These are phyloP conservation scores for Trichoderma orchidacearum DNA, from an alignment of 495 filamentous ascomycete species.

Conservation along the genomic window DNA sequence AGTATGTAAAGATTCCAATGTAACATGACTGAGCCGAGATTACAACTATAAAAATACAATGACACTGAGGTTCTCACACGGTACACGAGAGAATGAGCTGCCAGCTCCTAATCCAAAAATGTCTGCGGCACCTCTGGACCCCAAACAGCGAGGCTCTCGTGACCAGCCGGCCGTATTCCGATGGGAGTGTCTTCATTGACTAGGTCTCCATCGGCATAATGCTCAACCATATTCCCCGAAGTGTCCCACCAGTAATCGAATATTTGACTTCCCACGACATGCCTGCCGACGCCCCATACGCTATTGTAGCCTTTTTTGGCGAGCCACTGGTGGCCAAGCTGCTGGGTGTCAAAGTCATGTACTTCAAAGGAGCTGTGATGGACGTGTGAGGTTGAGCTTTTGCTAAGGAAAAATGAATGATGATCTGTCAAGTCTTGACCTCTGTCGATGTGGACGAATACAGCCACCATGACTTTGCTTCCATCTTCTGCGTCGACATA, in stretches of 20 bases:
- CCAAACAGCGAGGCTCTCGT: slow-evolving; percentile 15
- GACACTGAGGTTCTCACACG: too few relatives aligned
- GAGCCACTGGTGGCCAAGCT: slow-evolving; percentile 47
- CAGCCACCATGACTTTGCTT: slow-evolving; percentile 23
- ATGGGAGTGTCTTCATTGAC: slow-evolving; percentile 34
- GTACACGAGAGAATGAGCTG: too few relatives aligned
- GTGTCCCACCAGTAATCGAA: slow-evolving; percentile 51
- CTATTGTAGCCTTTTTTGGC: slow-evolving; percentile 35
- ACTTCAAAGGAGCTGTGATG: slow-evolving; percentile 51
- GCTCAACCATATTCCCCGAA: slow-evolving; percentile 35
- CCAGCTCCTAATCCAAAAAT: neutral
- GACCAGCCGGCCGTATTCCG: slow-evolving; percentile 9
- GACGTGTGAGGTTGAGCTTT: slow-evolving; percentile 27
- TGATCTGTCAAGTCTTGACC: slow-evolving; percentile 30
- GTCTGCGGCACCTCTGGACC: slow-evolving; percentile 10
- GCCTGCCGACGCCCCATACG: slow-evolving; percentile 50
- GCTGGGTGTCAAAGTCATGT: slow-evolving; percentile 48
- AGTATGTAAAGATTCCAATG: too few relatives aligned
- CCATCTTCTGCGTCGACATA: slow-evolving; percentile 15
- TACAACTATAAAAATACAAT: too few relatives aligned
- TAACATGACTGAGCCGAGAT: too few relatives aligned
- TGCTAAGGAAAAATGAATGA: slow-evolving; percentile 41
- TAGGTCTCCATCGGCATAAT: slow-evolving; percentile 46
- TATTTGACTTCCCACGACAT: slow-evolving; percentile 38
- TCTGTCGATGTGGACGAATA: slow-evolving; percentile 13